phyloP scores from a whole-genome alignment of 1,284 basidiomycete genomes.

The Ganoderma sinense region DNA sequence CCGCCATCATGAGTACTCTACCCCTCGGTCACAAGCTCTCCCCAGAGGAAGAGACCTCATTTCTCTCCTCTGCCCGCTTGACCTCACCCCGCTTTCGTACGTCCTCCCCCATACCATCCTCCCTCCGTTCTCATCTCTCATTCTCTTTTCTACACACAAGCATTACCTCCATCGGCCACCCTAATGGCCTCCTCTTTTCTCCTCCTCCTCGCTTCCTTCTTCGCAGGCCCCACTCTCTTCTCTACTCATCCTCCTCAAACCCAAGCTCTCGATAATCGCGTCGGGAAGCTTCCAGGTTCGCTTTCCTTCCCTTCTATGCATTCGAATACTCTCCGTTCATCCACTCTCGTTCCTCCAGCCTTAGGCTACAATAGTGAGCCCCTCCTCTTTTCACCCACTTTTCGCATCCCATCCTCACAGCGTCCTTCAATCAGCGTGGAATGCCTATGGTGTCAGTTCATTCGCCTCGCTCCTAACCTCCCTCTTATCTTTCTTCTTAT shows the following conservation, averaged over 20 bases:
- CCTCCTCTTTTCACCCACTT: not conserved
- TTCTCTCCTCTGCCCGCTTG: not conserved
- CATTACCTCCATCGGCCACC: not conserved
- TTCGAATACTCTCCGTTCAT: not conserved
- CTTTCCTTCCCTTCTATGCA: no score
- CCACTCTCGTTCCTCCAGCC: slow-evolving; percentile 21
- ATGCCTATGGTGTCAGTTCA: slow-evolving; percentile 39
- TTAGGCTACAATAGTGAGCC: slow-evolving; percentile 45
- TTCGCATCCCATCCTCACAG: not conserved
- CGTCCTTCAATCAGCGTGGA: slow-evolving; percentile 38
- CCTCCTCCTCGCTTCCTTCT: slow-evolving; percentile 19
- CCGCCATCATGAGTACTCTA: not conserved
- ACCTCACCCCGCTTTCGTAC: not conserved
- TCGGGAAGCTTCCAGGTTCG: slow-evolving; percentile 24
- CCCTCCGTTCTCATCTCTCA: not conserved
- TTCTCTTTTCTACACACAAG: not conserved
- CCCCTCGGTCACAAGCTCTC: not conserved
- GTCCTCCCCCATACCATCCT: not conserved
- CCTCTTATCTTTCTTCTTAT: not conserved
- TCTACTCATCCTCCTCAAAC: slow-evolving; percentile 9
- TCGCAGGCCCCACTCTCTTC: slow-evolving; percentile 21
- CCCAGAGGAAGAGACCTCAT: no score
- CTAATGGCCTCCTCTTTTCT: slow-evolving; percentile 23
- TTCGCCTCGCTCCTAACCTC: not conserved
- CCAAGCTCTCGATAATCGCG: slow-evolving; percentile 17